These are phyloP conservation scores for Blastocystis sp. DNA, from an alignment of 352 stramenopile species.

Conservation along the genomic window DNA sequence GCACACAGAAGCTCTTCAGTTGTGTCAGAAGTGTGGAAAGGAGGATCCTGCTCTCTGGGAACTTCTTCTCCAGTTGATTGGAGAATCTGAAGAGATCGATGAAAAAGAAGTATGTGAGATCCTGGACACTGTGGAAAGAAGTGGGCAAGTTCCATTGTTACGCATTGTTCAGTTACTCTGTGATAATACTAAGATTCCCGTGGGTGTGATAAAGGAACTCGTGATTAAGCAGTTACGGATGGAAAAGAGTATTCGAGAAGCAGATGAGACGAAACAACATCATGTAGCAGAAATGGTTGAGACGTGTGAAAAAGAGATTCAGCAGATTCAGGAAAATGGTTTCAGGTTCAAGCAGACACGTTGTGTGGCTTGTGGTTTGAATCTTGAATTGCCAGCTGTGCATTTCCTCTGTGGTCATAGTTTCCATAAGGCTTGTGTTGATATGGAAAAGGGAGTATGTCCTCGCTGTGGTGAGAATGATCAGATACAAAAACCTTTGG, in stretches of 20 bases:
- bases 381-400: constrained; percentile 81
- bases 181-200: not conserved
- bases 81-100: not conserved
- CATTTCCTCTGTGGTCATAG: constrained; percentile 87
- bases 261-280: not conserved
- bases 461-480: not conserved
- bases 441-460: not conserved
- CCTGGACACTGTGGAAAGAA: constrained; percentile 66
- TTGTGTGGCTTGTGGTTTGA: constrained; percentile 82
- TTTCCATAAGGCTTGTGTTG: constrained; percentile 74
- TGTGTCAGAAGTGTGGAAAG: constrained; percentile 82
- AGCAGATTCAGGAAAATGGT: not conserved
- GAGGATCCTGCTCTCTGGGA: constrained; percentile 85
- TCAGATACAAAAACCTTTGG: not conserved
- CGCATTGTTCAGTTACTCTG: constrained; percentile 27
- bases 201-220: not conserved
- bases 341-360: constrained; percentile 81
- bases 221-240: not conserved
- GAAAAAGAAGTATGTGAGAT: constrained; percentile 67
- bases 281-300: not conserved
- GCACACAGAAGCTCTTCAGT: constrained; percentile 81
- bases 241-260: not conserved
- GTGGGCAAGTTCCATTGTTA: not conserved
- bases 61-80: not conserved
- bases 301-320: not conserved